Conservation (phyloP, 163 green algal species). For the Trebouxia gelatinosa region DNA sequence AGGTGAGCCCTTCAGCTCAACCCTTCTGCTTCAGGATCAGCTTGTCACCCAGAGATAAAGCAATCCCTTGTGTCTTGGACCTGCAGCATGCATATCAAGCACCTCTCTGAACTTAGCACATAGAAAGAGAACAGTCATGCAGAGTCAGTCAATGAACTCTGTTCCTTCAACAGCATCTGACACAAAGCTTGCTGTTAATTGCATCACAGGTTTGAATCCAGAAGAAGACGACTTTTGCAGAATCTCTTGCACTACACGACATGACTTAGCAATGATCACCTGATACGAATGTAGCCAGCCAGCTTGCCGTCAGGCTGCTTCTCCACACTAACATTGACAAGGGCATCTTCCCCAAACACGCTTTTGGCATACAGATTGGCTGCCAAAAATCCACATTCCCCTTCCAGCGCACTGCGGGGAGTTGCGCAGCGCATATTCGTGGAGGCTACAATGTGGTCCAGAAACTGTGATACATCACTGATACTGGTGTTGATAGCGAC, state of each 20-base stretch:
- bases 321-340: constrained; percentile 98
- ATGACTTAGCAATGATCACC: constrained; percentile 24
- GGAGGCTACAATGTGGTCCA: constrained; percentile 91
- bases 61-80: constrained; percentile 97
- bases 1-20: background rate
- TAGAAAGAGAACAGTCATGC: background rate
- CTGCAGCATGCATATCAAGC: constrained; percentile 28
- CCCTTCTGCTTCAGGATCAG: constrained; percentile 97
- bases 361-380: constrained; percentile 98
- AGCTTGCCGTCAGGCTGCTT: constrained; percentile 85
- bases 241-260: background rate
- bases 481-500: constrained; percentile 95
- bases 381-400: constrained; percentile 92
- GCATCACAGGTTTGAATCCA: background rate
- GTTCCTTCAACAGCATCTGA: background rate
- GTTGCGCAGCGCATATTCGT: constrained; percentile 99
- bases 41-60: constrained; percentile 95
- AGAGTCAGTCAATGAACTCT: background rate
- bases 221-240: background rate
- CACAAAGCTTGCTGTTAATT: background rate
- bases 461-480: constrained; percentile 83
- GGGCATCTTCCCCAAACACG: constrained; percentile 98
- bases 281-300: constrained; percentile 95
- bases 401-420: constrained; percentile 79
- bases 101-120: background rate